Conservation (phyloP, 768 basidiomycete species). For the Strobilomyces dryophilus region DNA sequence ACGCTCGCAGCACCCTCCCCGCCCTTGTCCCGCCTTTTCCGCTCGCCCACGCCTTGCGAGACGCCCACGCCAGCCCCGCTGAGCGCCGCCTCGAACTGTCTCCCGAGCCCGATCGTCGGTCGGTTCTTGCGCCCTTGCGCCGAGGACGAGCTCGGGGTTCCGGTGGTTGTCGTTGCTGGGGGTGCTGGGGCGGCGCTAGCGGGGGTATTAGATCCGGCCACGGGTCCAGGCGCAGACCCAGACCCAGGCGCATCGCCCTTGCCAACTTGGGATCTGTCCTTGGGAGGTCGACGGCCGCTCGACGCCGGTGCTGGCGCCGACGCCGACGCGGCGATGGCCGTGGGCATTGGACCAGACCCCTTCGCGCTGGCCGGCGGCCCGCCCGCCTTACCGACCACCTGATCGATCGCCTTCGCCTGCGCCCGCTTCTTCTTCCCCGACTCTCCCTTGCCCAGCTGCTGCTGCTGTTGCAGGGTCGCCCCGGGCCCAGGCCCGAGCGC, state of each 20-base stretch:
- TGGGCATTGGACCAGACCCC: conserved; percentile 6
- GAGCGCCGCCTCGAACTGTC: too few relatives aligned
- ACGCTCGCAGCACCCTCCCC: conserved; percentile 13
- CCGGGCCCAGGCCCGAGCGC: conserved; percentile 10
- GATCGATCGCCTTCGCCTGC: conserved; percentile 17
- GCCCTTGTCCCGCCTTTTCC: conserved; percentile 35
- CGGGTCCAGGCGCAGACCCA: neutral
- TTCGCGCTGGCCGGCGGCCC: neutral
- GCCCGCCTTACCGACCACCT: conserved; percentile 1
- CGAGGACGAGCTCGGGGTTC: conserved; percentile 7
- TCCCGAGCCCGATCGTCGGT: too few relatives aligned
- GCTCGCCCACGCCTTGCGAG: conserved; percentile 17
- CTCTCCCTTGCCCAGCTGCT: too few relatives aligned
- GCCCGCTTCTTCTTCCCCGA: neutral
- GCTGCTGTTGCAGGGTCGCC: too few relatives aligned
- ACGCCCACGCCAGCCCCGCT: too few relatives aligned
- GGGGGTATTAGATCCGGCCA: neutral
- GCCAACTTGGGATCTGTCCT: conserved; percentile 11
- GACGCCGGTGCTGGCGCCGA: conserved; percentile 1
- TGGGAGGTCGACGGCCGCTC: conserved; percentile 12
- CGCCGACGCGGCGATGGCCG: neutral
- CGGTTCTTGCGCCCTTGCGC: conserved; percentile 4
- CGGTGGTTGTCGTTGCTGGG: neutral
- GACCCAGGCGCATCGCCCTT: conserved; percentile 7
- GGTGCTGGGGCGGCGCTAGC: neutral